Base-by-base conservation (phyloP, 2,329 filamentous ascomycete genomes). In the Dactylellina parvicollis region DNA sequence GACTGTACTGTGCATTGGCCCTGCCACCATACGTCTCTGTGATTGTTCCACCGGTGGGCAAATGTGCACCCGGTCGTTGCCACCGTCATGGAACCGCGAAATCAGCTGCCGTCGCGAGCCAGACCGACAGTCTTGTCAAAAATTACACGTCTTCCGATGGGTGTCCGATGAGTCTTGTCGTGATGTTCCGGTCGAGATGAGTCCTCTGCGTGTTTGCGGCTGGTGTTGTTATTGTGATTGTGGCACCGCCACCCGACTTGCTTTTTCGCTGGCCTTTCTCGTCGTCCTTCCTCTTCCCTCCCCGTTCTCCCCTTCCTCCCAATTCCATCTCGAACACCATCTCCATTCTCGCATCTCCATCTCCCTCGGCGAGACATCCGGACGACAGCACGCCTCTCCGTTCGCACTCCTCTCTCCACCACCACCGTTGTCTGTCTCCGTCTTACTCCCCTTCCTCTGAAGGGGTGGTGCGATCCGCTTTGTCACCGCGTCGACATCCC, bases 401-500 rank as follows among this genome's bases (percentile, higher is more conserved):
- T 1, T 12, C 16, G 36, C 32, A 5, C 12, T 18, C 32, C 20
- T 47, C 22, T 22, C 18, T 20, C 38, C 16, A 4, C n/a, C 24
- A 28, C 14, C 18, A 7, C 36, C n/a, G 24, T 34, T 47, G 40
- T 32, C 30, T 30, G 30, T 14, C 24, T 26, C 46, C 4, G 34
- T 22, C 16, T 32, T 44, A 16, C 3, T 44, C 18, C 24, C 38
- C 26, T 22, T 57, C 22, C 26, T 16, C 8, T 30, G 24, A 12
- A 2, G 16, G 16, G 52, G 32, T 54, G 44, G 46, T 46, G 50
- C 16, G 20, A 44, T 46, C 30, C 36, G 26, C 50, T 34, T 9
- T 46, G 16, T 18, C 16, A 52, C 69, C 69, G 69, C 69, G 69
- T 73, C 54, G 9, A 46, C 60, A 73, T 65, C 60, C 69, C 69